Percentiles rank a stretch among this genome's conserved stretches.
Evolutionary conservation across 2,329 filamentous ascomycete species (phyloP).

Genomic region (Clonostachys byssicola): DNA sequence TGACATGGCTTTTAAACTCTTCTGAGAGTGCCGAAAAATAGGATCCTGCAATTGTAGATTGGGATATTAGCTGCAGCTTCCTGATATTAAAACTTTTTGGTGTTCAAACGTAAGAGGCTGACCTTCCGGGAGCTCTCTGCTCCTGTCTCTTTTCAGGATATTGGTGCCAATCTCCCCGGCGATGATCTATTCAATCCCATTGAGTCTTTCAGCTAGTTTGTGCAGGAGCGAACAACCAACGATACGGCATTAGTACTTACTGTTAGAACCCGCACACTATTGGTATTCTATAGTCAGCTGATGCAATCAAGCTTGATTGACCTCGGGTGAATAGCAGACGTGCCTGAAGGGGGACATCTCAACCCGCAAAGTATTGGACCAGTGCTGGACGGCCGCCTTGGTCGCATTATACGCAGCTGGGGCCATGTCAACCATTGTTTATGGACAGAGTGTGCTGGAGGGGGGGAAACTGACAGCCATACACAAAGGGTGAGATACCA

Average conservation of each 20-base stretch:
- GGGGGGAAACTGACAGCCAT: slow-evolving; percentile 5
- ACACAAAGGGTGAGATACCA: slow-evolving; percentile 10
- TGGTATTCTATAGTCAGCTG: too few species aligned
- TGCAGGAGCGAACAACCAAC: too few species aligned
- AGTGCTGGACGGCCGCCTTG: slow-evolving; percentile 14
- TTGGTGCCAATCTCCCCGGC: slow-evolving; percentile 6
- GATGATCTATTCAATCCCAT: slow-evolving; percentile 5
- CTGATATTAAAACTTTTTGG: neutral
- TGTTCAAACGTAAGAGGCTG: too few species aligned
- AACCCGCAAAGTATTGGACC: slow-evolving; percentile 9
- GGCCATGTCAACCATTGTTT: too few species aligned
- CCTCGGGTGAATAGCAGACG: neutral
- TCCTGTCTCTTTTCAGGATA: slow-evolving; percentile 4
- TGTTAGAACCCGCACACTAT: too few species aligned
- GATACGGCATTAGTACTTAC: too few species aligned
- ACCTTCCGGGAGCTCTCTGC: neutral
- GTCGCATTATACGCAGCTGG: slow-evolving; percentile 11
- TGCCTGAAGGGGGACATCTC: slow-evolving; percentile 14
- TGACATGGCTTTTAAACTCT: neutral
- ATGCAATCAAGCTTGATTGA: neutral
- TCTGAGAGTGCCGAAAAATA: neutral
- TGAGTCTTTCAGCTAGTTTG: too few species aligned
- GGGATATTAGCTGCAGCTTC: neutral
- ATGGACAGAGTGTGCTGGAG: too few species aligned
- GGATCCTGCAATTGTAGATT: neutral